Conservation (phyloP, 1,139 yeast genomes). For the Taiozyma sp. region DNA sequence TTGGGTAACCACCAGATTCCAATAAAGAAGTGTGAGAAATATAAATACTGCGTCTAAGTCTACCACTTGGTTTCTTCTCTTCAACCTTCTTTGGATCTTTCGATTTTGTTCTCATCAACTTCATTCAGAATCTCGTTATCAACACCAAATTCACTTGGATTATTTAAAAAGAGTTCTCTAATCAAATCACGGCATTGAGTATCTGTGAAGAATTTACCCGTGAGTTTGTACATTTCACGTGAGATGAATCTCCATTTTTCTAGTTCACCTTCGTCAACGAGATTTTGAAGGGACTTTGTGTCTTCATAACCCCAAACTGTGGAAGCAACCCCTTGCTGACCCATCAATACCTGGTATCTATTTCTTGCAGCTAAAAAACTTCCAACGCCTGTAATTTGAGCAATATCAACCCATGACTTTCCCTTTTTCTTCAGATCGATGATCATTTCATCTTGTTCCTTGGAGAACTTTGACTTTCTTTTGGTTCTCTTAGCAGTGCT, state of each 20-base stretch:
- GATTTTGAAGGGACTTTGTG: slow-evolving; percentile 42
- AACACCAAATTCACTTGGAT: slow-evolving; percentile 58
- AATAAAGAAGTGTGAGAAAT: neutral
- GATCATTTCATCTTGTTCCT: slow-evolving; percentile 65
- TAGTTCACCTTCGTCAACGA: slow-evolving; percentile 64
- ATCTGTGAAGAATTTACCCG: slow-evolving; percentile 50
- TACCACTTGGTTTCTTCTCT: neutral
- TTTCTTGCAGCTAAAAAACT: slow-evolving; percentile 72
- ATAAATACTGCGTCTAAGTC: neutral
- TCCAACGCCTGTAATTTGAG: slow-evolving; percentile 61
- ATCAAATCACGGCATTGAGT: slow-evolving; percentile 54
- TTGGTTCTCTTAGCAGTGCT: slow-evolving; percentile 39
- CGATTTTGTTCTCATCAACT: neutral
- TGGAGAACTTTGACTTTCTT: slow-evolving; percentile 62
- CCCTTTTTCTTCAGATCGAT: slow-evolving; percentile 59
- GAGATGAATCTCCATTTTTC: slow-evolving; percentile 70
- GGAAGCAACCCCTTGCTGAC: slow-evolving; percentile 78
- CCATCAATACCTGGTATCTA: slow-evolving; percentile 75
- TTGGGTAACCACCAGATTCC: neutral
- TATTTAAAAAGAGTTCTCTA: slow-evolving; percentile 46
- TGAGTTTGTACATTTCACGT: slow-evolving; percentile 54
- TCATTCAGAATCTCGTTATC: slow-evolving; percentile 31
- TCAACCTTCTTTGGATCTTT: neutral
- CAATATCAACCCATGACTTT: slow-evolving; percentile 71
- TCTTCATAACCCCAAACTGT: slow-evolving; percentile 63